Base-by-base conservation (phyloP, 2,329 filamentous ascomycete genomes). In the Diaporthe sp. region DNA sequence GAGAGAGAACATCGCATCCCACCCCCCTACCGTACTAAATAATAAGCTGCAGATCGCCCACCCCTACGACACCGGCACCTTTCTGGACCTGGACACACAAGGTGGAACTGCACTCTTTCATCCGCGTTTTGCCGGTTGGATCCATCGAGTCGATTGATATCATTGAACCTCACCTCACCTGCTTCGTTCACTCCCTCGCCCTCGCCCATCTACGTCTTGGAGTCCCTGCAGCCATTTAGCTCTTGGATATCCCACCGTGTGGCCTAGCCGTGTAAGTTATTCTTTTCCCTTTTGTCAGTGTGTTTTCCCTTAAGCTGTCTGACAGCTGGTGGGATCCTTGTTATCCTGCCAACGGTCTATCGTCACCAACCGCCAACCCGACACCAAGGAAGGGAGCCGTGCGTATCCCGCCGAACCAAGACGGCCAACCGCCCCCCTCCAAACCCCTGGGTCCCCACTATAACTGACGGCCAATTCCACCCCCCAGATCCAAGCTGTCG, bases 401-500 rank as follows among this genome's bases (percentile, higher is more conserved):
- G 65, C 65, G 65, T 39, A n/a, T 68, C 46, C 65, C 65, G 46
- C 46, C 22, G 31, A 68, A 53, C 62, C 62, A 67, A 67, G 61
- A 67, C 17, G 28, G 42, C 62, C 46, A 53, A 28, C 49, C 42
- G 9, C 39, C 58, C 22, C 12, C 37, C 28, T 39, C 59, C 59
- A 62, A 62, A 62, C 39, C 62, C 62, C 62, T 39, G 31, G 62
- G 46, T 68, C 62, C 34, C 62, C 62, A 68, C 62, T 39, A 68
- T 53, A 37, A 39, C 62, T 68, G 62, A 65, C 37, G 31, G 53
- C 37, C 44, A 53, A 28, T 51, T 37, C 44, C 73, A 51, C 58
- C 58, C 31, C 55, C n/a, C 57, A 70, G 68, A 69, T 58, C 73
- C 73, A 75, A 58, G 58, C 61, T 75, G 75, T 73, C 75, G 75